phyloP scores from a whole-genome alignment of 2,329 filamentous ascomycete genomes.

The Fusarium heterosporum region DNA sequence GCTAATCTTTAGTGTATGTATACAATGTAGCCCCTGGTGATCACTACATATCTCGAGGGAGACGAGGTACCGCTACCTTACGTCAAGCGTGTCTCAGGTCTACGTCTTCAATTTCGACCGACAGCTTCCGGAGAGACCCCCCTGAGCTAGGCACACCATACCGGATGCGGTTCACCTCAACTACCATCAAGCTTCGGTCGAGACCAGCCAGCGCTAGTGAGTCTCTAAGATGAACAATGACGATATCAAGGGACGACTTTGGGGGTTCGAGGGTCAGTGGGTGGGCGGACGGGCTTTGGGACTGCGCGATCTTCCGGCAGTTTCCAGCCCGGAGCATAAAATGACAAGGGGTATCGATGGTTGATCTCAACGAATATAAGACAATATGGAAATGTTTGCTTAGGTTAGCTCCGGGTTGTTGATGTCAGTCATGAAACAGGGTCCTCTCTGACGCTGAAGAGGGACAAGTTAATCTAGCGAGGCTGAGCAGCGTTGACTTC shows the following conservation, averaged over 20 bases:
- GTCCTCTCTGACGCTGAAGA: conserved; percentile 18
- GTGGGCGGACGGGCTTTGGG: conserved; percentile 19
- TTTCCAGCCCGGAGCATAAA: conserved; percentile 25
- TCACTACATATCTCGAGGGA: conserved; percentile 2
- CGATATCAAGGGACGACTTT: conserved; percentile 42
- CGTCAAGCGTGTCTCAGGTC: conserved; percentile 37
- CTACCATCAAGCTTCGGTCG: conserved; percentile 39
- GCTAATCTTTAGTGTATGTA: conserved; percentile 29
- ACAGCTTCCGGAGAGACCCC: conserved; percentile 27
- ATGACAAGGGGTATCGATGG: conserved; percentile 16
- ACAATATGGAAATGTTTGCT: conserved; percentile 16
- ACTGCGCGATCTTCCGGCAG: conserved; percentile 28
- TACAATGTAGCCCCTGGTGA: conserved; percentile 20
- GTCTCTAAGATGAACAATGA: conserved; percentile 45
- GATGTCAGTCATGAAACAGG: conserved; percentile 39
- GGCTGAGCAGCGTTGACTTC: conserved; percentile 6
- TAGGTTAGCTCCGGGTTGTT: conserved; percentile 22
- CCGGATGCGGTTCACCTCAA: conserved; percentile 44
- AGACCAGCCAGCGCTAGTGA: conserved; percentile 38
- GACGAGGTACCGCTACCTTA: conserved; percentile 25
- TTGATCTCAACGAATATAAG: conserved; percentile 15
- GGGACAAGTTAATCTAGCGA: conserved; percentile 10
- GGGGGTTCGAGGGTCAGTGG: conserved; percentile 20
- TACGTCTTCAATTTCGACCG: conserved; percentile 28
- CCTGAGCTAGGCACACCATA: conserved; percentile 37